Evolutionary conservation across 176 grass and related monocot genomes (phyloP), one percentile per base, ranked within the genome.

Genomic region (Cymbopogon citratus): DNA sequence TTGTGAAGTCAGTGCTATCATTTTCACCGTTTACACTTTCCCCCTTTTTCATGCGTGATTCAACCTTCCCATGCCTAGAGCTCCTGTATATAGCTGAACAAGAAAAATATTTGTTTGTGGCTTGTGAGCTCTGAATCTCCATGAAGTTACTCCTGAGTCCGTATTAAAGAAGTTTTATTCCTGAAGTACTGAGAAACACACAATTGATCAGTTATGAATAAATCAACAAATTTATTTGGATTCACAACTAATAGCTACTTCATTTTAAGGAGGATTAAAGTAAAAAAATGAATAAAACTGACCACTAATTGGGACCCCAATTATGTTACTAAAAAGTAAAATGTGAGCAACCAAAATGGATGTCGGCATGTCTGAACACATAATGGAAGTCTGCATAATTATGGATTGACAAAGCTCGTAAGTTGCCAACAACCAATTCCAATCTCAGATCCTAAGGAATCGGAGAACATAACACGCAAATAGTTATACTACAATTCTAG

Each of bases 361-460:
- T 43, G 60, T 65, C 59, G 59, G 75, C 39, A 15, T 45, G 38
- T 78, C 75, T 78, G 31, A 45, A 78, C 76, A 46, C 12, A 19
- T 27, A 18, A 65, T 13, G 38, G 26, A 56, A 15, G 28, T 12
- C 6, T 34, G 3, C 3, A 46, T 3, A 33, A 66, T 24, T 18
- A 14, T 34, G 40, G 19, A 43, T 27, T 24, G 11, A 10, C 41
- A 66, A 24, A 34, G 39, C 26, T 45, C 9, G 52, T 5, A 41
- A 33, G 44, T 19, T 49, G 49, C 41, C 76, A 78, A 34, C 61
- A 31, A 46, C 27, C 62, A 51, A 12, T 35, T 49, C 61, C 27
- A 79, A 66, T 21, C 41, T 33, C 40, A 33, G 27, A 78, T 48
- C 76, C 33, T 63, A 21, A 78, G 9, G 62, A 73, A 49, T 49